Base-by-base conservation (phyloP, 2,329 filamentous ascomycete species). In the Fusarium citri region DNA sequence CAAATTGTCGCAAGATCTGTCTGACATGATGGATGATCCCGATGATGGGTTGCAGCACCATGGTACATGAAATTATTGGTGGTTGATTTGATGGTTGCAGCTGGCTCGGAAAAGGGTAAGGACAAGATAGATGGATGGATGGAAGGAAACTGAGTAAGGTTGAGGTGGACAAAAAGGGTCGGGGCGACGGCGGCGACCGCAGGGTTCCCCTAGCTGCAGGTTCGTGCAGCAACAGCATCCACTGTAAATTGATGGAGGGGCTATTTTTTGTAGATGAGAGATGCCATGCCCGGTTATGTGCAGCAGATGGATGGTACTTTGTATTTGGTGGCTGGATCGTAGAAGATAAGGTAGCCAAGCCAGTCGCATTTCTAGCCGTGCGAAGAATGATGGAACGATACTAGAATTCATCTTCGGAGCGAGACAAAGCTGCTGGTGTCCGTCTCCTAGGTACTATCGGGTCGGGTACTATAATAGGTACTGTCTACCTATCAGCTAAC, bases 241-340 rank as follows among this genome's bases (percentile, higher is more conserved):
- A 53, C 42, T 53, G 63, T 71, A 71, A 70, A 70, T 68, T 63
- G 67, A 69, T 66, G 57, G 67, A 64, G 57, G 66, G 62, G 54
- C 62, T 41, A 48, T 37, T 57, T 48, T 26, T 43, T 30, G 37
- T 45, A 53, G 49, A 53, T 53, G 23, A 15, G 49, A 53, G 26
- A 41, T 42, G 26, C 4, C 4, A n/a, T 53, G 22, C n/a, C 25
- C 14, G 20, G 34, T 37, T 37, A 37, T n/a, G 34, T n/a, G 45
- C n/a, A 48, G 41, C 34, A 37, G 30, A 10, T 37, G 26, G 30
- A 10, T 37, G 26, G n/a, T 53, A 69, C 66, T 48, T 68, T 12
- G 37, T 18, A 20, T 48, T 56, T 69, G 37, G 42, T 34, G 53
- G 15, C 14, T 26, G 34, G 9, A 53, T 23, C 34, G 20, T n/a